Evolutionary conservation across 352 stramenopile species (phyloP).

Genomic region (Globisporangium splendens): DNA sequence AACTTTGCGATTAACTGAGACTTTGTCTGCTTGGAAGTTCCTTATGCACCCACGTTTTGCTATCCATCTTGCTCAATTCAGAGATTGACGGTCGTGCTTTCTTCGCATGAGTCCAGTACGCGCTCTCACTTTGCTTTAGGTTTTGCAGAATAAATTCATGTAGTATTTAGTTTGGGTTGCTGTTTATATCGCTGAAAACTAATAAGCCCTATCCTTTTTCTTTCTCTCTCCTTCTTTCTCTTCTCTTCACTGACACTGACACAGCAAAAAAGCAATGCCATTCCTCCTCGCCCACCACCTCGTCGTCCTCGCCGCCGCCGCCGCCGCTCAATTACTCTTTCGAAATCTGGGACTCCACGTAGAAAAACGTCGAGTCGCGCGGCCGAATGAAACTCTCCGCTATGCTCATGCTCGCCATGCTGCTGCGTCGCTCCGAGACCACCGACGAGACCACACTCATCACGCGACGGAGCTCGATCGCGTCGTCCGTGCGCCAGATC

Average conservation of each 20-base stretch:
- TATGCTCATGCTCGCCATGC: constrained; percentile 18
- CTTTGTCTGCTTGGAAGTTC: no score
- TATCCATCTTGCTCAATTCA: no score
- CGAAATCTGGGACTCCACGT: constrained; percentile 24
- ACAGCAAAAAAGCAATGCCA: no score
- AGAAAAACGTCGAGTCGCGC: constrained; percentile 80
- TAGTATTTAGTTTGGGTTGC: neutral
- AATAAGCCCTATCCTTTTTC: neutral
- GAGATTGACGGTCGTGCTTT: no score
- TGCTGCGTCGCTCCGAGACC: constrained; percentile 48
- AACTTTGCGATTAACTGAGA: no score
- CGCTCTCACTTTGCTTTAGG: no score
- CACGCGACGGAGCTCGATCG: constrained; percentile 61
- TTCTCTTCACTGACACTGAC: no score
- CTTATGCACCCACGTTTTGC: no score
- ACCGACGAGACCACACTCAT: constrained; percentile 74
- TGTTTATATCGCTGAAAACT: neutral
- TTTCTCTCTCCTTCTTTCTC: no score
- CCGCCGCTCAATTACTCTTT: neutral
- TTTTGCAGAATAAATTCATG: neutral
- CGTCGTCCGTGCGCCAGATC: constrained; percentile 59
- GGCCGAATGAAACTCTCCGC: constrained; percentile 33
- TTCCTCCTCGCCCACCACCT: neutral
- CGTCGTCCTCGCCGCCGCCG: neutral
- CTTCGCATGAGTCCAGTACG: no score